A percentile compares a stretch with the other conserved stretches of the same genome.
Evolutionary conservation across 495 filamentous ascomycete genomes (phyloP).

Genomic region (Penicillium atrosanguineum): DNA sequence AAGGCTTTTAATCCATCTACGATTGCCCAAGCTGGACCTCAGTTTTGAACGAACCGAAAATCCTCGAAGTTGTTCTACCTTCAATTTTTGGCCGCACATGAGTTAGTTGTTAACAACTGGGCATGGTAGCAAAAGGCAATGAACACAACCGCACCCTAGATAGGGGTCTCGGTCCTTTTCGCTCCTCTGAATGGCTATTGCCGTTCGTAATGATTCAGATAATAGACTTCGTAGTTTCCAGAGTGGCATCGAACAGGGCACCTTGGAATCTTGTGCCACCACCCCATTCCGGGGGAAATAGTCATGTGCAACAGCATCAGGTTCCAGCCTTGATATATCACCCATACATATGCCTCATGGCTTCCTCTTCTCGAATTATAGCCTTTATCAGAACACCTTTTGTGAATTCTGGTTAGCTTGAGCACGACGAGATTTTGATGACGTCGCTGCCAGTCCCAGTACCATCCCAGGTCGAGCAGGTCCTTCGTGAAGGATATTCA

Average conservation of each 20-base stretch:
- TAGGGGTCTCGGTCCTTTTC: no score
- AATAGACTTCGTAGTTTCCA: neutral
- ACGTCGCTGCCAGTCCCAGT: slow-evolving; percentile 5
- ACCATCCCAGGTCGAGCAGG: slow-evolving; percentile 19
- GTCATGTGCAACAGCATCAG: neutral
- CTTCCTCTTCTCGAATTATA: neutral
- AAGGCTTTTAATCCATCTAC: no score
- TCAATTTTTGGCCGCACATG: no score
- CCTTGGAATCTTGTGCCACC: neutral
- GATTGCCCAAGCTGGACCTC: no score
- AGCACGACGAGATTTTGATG: slow-evolving; percentile 1
- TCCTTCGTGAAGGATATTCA: slow-evolving; percentile 29
- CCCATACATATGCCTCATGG: neutral
- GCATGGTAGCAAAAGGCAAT: no score
- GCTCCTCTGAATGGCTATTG: no score
- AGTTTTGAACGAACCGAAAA: no score
- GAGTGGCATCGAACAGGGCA: neutral
- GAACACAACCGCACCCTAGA: no score
- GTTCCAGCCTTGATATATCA: neutral
- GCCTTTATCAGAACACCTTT: no score
- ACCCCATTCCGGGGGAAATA: neutral
- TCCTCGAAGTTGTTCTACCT: no score
- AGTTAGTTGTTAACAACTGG: no score
- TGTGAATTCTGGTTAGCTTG: neutral
- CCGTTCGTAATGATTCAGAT: no score